phyloP scores from a whole-genome alignment of 2,329 filamentous ascomycete genomes.

The Albifimbria verrucaria region DNA sequence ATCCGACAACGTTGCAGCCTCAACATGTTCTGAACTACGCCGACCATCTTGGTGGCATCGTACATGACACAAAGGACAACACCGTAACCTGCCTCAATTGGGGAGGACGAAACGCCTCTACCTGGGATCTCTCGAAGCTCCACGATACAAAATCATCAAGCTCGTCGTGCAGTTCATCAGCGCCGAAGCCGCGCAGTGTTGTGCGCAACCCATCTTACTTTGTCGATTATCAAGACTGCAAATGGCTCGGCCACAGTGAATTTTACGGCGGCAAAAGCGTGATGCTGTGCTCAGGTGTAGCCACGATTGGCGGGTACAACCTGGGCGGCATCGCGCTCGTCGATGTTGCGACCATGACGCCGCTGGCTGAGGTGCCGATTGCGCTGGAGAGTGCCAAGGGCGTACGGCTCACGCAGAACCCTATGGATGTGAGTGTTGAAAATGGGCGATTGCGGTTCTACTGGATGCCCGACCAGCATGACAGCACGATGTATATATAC shows the following conservation, averaged over 20 bases:
- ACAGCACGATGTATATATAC: slow-evolving; percentile 44
- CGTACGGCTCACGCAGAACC: slow-evolving; percentile 42
- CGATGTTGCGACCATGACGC: slow-evolving; percentile 39
- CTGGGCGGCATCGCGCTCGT: slow-evolving; percentile 47
- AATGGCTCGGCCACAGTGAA: slow-evolving; percentile 40
- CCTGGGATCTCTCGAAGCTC: no score
- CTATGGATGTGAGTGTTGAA: slow-evolving; percentile 42
- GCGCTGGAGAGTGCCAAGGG: slow-evolving; percentile 36
- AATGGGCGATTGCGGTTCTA: slow-evolving; percentile 42
- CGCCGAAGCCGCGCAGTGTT: slow-evolving; percentile 11
- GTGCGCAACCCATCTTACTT: slow-evolving; percentile 39
- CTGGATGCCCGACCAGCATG: slow-evolving; percentile 44
- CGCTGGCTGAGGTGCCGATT: slow-evolving; percentile 43
- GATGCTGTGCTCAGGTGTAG: slow-evolving; percentile 46
- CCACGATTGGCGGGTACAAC: slow-evolving; percentile 28
- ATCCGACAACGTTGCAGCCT: slow-evolving; percentile 32
- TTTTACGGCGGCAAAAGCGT: slow-evolving; percentile 33
- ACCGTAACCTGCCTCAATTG: slow-evolving; percentile 41
- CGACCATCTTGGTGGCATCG: slow-evolving; percentile 45
- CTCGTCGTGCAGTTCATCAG: slow-evolving; percentile 8
- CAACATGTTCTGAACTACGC: slow-evolving; percentile 29
- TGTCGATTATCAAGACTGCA: slow-evolving; percentile 50
- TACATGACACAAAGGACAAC: slow-evolving; percentile 34
- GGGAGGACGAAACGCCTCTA: slow-evolving; percentile 39
- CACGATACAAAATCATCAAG: no score